Evolutionary conservation across 2,329 filamentous ascomycete genomes (phyloP).

Genomic region (Fusarium albosuccineum): DNA sequence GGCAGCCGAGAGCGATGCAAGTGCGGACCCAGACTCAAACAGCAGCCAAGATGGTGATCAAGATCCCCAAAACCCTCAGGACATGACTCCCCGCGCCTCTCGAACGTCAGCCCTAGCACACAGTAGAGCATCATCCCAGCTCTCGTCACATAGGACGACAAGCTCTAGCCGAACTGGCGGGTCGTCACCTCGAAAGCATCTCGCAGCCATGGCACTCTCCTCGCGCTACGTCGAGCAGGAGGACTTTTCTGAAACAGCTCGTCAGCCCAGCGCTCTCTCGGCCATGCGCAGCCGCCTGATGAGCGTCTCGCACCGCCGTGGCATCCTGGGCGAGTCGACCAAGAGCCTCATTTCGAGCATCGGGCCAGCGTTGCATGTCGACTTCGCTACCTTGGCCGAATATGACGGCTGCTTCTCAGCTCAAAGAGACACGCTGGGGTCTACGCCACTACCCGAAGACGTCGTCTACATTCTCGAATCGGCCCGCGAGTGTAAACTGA

Average conservation of each 20-base stretch:
- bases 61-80: not conserved
- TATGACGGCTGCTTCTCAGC: not conserved
- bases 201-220: constrained; percentile 1
- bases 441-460: not conserved
- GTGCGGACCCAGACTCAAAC: not conserved
- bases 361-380: not conserved
- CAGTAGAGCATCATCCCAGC: not conserved
- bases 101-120: not conserved
- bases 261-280: not conserved
- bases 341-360: not conserved
- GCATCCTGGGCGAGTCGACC: not conserved
- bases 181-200: constrained; percentile 7
- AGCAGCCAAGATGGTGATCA: not conserved
- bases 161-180: constrained; percentile 2
- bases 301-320: not conserved
- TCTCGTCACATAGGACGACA: not conserved
- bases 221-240: not conserved
- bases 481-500: not conserved
- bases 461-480: constrained; percentile 1
- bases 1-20: not conserved
- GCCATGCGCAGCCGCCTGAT: not conserved
- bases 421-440: not conserved
- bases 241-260: not conserved
- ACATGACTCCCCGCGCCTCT: not conserved
- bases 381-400: not conserved